Evolutionary conservation across 2,329 filamentous ascomycete genomes (phyloP).

Genomic region (Arthrobotrys entomopaga): DNA sequence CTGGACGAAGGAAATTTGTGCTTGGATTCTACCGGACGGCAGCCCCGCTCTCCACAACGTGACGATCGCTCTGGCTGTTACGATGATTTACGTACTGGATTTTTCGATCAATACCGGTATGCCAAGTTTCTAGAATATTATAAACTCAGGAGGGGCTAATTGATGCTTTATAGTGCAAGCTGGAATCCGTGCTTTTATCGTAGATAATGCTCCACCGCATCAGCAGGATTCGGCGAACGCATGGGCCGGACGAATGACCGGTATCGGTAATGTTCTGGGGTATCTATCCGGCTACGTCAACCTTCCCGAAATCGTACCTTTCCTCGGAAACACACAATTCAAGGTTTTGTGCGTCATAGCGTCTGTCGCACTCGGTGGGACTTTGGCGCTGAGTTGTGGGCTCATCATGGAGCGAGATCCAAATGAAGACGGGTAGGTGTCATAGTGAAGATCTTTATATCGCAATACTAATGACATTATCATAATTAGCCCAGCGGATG

Average conservation of each 20-base stretch:
- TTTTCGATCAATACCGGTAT: slow-evolving; percentile 91
- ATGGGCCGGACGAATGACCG: slow-evolving; percentile 88
- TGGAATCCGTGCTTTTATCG: slow-evolving; percentile 87
- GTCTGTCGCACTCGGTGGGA: slow-evolving; percentile 73
- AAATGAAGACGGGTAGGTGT: slow-evolving; percentile 62
- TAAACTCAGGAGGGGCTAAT: slow-evolving; percentile 3
- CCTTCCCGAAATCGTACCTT: slow-evolving; percentile 68
- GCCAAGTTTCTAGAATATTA: slow-evolving; percentile 26
- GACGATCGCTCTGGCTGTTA: slow-evolving; percentile 82
- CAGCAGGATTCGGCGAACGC: slow-evolving; percentile 94
- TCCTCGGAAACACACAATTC: slow-evolving; percentile 88
- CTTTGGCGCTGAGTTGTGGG: slow-evolving; percentile 63
- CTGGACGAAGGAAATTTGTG: slow-evolving; percentile 78
- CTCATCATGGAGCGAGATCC: slow-evolving; percentile 83
- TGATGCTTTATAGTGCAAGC: slow-evolving; percentile 75
- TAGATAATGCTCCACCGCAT: slow-evolving; percentile 89
- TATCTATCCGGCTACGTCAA: slow-evolving; percentile 62
- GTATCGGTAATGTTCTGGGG: slow-evolving; percentile 88
- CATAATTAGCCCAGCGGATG: slow-evolving; percentile 68
- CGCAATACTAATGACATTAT: slow-evolving; percentile 64
- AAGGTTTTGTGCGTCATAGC: slow-evolving; percentile 90
- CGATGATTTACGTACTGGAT: slow-evolving; percentile 89
- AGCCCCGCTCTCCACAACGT: slow-evolving; percentile 62
- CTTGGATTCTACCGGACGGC: slow-evolving; percentile 73
- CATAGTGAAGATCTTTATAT: neutral